Evolutionary conservation across 257 asterid genomes (phyloP), one percentile per base, ranked within the genome.

Genomic region (Ophiorrhiza pumila): DNA sequence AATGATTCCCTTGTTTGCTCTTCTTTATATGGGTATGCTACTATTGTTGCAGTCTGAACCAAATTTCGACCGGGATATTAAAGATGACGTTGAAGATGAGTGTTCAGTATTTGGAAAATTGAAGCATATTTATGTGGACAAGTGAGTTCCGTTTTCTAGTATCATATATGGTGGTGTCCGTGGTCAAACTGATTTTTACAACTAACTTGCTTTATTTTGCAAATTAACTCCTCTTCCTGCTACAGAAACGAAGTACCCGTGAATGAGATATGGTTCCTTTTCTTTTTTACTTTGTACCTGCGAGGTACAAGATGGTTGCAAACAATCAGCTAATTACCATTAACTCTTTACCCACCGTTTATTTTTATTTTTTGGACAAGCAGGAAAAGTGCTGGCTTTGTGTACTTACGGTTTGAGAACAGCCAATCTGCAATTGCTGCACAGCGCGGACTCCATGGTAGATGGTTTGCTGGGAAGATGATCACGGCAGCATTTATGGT

Each of bases 401-500:
- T 89, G 53, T 89, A 86, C 83, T 78, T 89, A 77, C 83, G 88
- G 81, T 89, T 87, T 78, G 90, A 86, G 76, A 73, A 76, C 65
- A 69, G 47, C 9, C 80, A 82, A 81, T 57, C 90, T 47, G 87
- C 96, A 57, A 13, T 81, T 42, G 83, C 81, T 62, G 95, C 96
- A 52, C 94, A 88, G 45, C 87, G 76, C 0, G 92, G 89, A 10
- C 90, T 90, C 71, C 92, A 90, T 65, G 94, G 94, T 68, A 77
- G 94, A 80, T 90, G 96, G 96, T 88, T 88, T 80, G 91, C 94
- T 57, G 90, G 92, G 70, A 90, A 88, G 78, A 88, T 88, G 94
- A 88, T 90, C 71, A 86, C 92, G 10, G 91, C 96, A n/a, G 76
- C 88, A 31, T 90, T 74, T 83, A 76, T 90, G 92, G 96, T 90